phyloP scores from a whole-genome alignment of 2,329 filamentous ascomycete genomes.

The Alternaria burnsii region DNA sequence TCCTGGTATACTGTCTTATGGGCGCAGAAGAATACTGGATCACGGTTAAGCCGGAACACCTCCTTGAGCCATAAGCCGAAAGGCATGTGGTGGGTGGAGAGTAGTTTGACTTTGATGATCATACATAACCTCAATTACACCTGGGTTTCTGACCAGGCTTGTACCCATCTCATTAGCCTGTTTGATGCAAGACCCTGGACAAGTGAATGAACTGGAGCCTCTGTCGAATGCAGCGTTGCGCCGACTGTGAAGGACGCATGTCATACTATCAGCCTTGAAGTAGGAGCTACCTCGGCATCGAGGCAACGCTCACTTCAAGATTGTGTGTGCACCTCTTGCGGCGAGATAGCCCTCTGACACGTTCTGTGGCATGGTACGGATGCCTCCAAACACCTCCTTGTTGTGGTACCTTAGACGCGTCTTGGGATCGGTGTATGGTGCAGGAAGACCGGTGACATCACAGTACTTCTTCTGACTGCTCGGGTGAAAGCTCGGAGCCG shows the following conservation, averaged over 20 bases:
- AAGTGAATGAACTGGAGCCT: neutral
- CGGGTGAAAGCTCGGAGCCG: constrained; percentile 81
- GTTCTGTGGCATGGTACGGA: constrained; percentile 81
- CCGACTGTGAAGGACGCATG: neutral
- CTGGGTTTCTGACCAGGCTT: neutral
- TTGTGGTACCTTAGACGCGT: constrained; percentile 92
- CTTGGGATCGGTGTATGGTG: constrained; percentile 93
- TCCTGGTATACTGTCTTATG: constrained; percentile 81
- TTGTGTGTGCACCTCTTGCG: constrained; percentile 87
- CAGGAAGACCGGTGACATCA: constrained; percentile 92
- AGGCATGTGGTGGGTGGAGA: constrained; percentile 83
- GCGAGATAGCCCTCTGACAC: constrained; percentile 89
- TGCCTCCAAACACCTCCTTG: constrained; percentile 85
- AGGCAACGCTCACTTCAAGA: constrained; percentile 74
- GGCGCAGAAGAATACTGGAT: constrained; percentile 78
- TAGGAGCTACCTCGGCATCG: neutral
- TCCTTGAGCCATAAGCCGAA: constrained; percentile 82
- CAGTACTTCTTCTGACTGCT: constrained; percentile 89
- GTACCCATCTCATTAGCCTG: neutral
- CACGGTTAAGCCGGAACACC: constrained; percentile 99
- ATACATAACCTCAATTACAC: constrained; percentile 63
- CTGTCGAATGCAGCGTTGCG: neutral
- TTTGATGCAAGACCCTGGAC: neutral
- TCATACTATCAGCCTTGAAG: neutral
- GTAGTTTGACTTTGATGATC: constrained; percentile 96